Percentiles rank a stretch among this genome's conserved stretches.
phyloP scores from a whole-genome alignment of 2,329 filamentous ascomycete species.

The Exophiala phaeomuriformis region DNA sequence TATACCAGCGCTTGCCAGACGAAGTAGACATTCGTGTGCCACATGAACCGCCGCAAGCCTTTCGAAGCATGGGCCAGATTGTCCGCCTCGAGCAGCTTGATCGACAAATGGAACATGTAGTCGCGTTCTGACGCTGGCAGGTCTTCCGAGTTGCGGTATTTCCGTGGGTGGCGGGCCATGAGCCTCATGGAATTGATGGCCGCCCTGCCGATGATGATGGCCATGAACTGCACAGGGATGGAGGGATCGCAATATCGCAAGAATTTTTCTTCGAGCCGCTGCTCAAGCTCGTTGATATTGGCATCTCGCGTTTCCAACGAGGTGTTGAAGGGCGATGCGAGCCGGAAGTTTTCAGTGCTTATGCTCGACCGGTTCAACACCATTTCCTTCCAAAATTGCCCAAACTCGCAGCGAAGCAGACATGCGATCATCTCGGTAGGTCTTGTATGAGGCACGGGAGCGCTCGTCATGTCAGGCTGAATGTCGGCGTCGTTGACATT shows the following conservation, averaged over 20 bases:
- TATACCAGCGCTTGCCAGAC: slow-evolving; percentile 49
- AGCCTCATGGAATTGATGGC: slow-evolving; percentile 40
- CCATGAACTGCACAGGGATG: slow-evolving; percentile 43
- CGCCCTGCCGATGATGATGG: slow-evolving; percentile 39
- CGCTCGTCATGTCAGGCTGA: slow-evolving; percentile 41
- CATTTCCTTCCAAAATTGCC: slow-evolving; percentile 43
- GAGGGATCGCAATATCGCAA: slow-evolving; percentile 46
- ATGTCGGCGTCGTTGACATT: slow-evolving; percentile 50
- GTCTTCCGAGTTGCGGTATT: slow-evolving; percentile 29
- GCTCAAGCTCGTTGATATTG: slow-evolving; percentile 40
- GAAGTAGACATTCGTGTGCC: slow-evolving; percentile 44
- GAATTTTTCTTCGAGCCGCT: slow-evolving; percentile 49
- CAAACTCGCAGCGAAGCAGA: slow-evolving; percentile 55
- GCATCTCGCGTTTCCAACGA: slow-evolving; percentile 34
- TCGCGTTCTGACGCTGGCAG: slow-evolving; percentile 34
- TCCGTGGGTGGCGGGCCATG: slow-evolving; percentile 41
- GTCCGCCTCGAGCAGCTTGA: slow-evolving; percentile 36
- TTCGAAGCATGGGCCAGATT: slow-evolving; percentile 36
- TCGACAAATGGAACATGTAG: slow-evolving; percentile 36
- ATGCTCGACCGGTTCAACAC: slow-evolving; percentile 7
- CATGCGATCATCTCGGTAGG: slow-evolving; percentile 51
- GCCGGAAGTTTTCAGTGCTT: slow-evolving; percentile 14
- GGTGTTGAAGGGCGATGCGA: slow-evolving; percentile 14
- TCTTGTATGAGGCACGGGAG: slow-evolving; percentile 44
- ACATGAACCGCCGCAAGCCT: slow-evolving; percentile 37